phyloP scores from a whole-genome alignment of 192 early-diverging fungal genomes.

The Oehlia diaphana region DNA sequence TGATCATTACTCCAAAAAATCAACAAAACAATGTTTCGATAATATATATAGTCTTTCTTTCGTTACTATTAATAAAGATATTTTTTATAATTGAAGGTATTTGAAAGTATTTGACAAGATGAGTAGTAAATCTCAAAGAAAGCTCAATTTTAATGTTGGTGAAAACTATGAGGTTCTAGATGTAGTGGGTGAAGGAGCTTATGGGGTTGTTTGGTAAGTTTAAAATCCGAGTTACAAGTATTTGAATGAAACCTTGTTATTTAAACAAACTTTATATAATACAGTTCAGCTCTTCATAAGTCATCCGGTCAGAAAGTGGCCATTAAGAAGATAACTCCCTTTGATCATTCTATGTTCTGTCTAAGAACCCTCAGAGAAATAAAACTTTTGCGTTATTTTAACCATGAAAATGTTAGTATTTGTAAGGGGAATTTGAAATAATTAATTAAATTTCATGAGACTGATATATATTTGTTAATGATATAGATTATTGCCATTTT shows the following conservation, averaged over 20 bases:
- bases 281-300: slow-evolving; percentile 80
- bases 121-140: slow-evolving; percentile 25
- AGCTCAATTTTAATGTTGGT: slow-evolving; percentile 68
- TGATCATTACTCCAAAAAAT: no score
- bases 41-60: no score
- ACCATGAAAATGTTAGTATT: slow-evolving; percentile 75
- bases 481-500: slow-evolving; percentile 86
- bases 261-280: not conserved
- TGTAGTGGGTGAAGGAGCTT: slow-evolving; percentile 91
- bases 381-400: slow-evolving; percentile 82
- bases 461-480: not conserved
- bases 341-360: slow-evolving; percentile 85
- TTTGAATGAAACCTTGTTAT: not conserved
- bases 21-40: no score
- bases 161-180: slow-evolving; percentile 82
- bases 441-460: no score
- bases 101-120: not conserved
- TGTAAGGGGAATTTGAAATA: not conserved
- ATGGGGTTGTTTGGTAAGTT: slow-evolving; percentile 91
- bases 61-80: no score
- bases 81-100: not conserved
- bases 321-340: slow-evolving; percentile 88
- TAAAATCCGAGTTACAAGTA: slow-evolving; percentile 4
- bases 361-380: slow-evolving; percentile 80
- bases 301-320: slow-evolving; percentile 84